Conservation (phyloP, 345 rosid genomes). For the Mangifera indica region DNA sequence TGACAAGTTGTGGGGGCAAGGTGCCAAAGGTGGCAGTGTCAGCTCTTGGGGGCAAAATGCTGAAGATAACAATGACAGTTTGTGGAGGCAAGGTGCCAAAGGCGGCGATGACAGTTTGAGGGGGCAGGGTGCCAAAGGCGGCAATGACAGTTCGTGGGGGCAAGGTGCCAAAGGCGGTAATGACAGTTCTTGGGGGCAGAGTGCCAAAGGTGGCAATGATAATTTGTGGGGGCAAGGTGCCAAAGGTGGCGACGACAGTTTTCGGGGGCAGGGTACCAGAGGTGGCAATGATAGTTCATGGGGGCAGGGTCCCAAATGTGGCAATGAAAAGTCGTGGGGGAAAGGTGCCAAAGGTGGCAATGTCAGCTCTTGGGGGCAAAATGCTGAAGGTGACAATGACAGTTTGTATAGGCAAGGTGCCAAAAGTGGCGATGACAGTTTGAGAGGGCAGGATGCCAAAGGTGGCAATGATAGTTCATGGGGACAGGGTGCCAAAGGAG, state of each 20-base stretch:
- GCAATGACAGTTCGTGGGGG: background rate
- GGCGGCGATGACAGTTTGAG: background rate
- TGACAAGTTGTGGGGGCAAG: background rate
- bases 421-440: background rate
- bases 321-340: background rate
- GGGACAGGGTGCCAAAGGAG: background rate
- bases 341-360: background rate
- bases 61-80: background rate
- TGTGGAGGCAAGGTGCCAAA: background rate
- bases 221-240: constrained; percentile 20
- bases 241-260: background rate
- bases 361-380: background rate
- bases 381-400: background rate
- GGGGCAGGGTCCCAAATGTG: background rate
- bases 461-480: background rate
- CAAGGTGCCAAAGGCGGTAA: background rate
- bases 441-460: background rate
- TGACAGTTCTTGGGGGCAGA: constrained; percentile 20
- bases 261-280: background rate
- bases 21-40: background rate
- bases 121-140: background rate
- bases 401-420: background rate
- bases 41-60: background rate
- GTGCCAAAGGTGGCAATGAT: background rate
- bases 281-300: background rate